These are phyloP conservation scores for Cystoisospora suis DNA, from an alignment of 169 alveolate species.

Conservation along the genomic window DNA sequence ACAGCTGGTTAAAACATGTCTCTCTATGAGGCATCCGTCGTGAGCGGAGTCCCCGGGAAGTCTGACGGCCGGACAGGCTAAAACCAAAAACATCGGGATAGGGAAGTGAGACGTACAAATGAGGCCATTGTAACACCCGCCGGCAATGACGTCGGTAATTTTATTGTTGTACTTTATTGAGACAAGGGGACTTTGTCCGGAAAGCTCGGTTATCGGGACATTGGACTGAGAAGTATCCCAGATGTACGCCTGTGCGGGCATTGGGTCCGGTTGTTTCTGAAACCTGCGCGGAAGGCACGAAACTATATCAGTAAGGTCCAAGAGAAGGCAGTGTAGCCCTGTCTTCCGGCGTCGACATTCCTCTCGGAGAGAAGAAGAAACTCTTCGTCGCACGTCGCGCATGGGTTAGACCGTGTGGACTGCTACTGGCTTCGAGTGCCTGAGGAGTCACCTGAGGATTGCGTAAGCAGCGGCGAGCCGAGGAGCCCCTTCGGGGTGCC, in stretches of 20 bases:
- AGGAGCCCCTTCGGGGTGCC: slow-evolving; percentile 90
- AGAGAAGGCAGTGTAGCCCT: too few relatives aligned
- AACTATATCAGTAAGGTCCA: too few relatives aligned
- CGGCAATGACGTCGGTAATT: slow-evolving; percentile 85
- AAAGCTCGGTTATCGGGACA: slow-evolving; percentile 75
- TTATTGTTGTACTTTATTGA: slow-evolving; percentile 86
- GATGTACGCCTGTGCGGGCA: slow-evolving; percentile 86
- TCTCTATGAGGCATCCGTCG: too few relatives aligned
- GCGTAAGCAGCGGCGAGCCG: slow-evolving; percentile 89
- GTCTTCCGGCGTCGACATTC: too few relatives aligned
- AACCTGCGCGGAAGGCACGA: slow-evolving; percentile 75
- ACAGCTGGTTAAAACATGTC: too few relatives aligned
- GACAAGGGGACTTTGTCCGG: slow-evolving; percentile 73
- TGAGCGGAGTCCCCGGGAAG: too few relatives aligned
- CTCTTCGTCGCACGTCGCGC: too few relatives aligned
- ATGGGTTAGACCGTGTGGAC: too few relatives aligned
- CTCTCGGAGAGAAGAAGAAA: too few relatives aligned
- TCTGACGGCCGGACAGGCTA: not conserved
- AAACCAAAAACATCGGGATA: not conserved
- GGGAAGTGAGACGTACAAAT: slow-evolving; percentile 58
- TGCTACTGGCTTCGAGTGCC: not conserved
- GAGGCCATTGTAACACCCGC: slow-evolving; percentile 92
- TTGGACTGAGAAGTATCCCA: slow-evolving; percentile 91
- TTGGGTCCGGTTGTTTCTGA: slow-evolving; percentile 90
- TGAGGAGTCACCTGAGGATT: slow-evolving; percentile 63